Base-by-base conservation (phyloP, 1,284 basidiomycete species). In the Ganoderma lingzhi region DNA sequence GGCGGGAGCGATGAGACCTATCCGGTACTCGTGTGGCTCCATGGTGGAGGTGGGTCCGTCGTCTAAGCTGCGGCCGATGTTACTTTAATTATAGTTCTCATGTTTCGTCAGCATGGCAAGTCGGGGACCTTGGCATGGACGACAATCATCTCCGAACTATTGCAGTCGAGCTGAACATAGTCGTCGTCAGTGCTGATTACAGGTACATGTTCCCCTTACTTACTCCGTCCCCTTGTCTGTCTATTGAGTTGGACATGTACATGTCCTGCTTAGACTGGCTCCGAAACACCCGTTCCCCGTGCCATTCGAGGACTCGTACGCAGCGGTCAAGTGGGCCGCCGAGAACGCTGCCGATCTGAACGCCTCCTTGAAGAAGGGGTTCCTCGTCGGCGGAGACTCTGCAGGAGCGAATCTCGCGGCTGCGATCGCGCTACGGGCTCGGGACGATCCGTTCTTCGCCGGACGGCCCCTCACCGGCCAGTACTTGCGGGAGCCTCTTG, bases 361-460 rank as follows among this genome's bases (percentile, higher is more conserved):
- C 6, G 69, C 67, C 17, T 69, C 73, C 19, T 30, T 73, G 17
- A 35, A 48, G 2, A 70, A 72, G 53, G 76, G 75, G 1, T 73
- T 77, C 61, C 61, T 79, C 23, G 69, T 79, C 17, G 75, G 76
- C 3, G 78, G 78, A 6, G 58, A 56, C 17, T 77, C 77, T 12
- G 74, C 78, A 6, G 78, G 78, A 0, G 78, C 63, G 14, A 76
- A 72, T 55, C 62, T 76, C 6, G 68, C 74, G 1, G 73, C 74
- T 3, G 62, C 70, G 0, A 55, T 77, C 17, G 70, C 76, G 1
- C 73, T 72, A 17, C 65, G 67, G 4, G 75, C 76, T 1, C 71
- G 70, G 14, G 69, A 73, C 32, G 77, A 78, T 58, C 65, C 73
- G 5, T 73, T 71, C 66, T 76, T 76, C 59, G 58, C 58, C 23